phyloP scores from a whole-genome alignment of 345 rosid genomes.

The Durio zibethinus region DNA sequence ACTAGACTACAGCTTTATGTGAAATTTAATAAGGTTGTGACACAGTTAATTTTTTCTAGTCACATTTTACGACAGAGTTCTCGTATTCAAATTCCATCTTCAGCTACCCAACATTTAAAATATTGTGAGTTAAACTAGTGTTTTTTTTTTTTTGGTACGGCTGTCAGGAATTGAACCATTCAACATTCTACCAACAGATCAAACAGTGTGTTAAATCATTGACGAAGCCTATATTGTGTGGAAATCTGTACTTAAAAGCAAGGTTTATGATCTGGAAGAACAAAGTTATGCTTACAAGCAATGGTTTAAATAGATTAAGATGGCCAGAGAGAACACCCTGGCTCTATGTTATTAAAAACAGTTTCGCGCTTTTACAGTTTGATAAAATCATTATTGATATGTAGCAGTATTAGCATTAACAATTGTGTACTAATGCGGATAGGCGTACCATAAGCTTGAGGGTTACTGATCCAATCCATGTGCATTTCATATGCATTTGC shows the following conservation, averaged over 20 bases:
- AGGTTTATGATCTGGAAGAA: background rate
- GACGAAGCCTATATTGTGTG: background rate
- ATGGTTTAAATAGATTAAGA: background rate
- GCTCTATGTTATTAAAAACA: background rate
- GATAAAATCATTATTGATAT: background rate
- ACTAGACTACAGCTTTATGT: too few species aligned
- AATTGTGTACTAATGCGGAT: background rate
- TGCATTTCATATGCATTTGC: conserved; percentile 52
- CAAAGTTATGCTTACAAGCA: background rate
- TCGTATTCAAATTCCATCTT: background rate
- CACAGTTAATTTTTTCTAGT: background rate
- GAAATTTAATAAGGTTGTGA: background rate
- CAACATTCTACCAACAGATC: too few species aligned
- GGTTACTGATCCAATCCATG: conserved; percentile 54
- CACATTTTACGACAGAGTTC: background rate
- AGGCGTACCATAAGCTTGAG: conserved; percentile 55
- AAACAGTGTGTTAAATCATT: background rate
- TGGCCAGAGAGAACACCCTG: background rate
- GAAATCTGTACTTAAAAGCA: background rate
- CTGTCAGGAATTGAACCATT: too few species aligned
- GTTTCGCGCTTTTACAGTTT: background rate
- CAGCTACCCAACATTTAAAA: background rate
- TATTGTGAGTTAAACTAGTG: background rate
- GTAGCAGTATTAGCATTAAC: too few species aligned
- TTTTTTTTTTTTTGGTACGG: too few species aligned